These are phyloP conservation scores for Avena insularis DNA, from an alignment of 176 grass and related monocot genomes.

Conservation along the genomic window DNA sequence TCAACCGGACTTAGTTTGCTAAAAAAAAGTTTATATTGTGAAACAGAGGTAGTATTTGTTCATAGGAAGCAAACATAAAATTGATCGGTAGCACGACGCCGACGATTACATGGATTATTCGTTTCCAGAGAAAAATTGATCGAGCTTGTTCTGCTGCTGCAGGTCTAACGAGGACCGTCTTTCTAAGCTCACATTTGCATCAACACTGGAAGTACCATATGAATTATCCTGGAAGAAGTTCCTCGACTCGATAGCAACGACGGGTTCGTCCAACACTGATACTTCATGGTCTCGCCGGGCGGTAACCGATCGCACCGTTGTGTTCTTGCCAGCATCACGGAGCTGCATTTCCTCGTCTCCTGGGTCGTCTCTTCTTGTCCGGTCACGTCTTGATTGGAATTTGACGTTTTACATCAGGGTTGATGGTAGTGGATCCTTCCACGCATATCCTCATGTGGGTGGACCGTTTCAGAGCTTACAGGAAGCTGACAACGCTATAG, in stretches of 20 bases:
- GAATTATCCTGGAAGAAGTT: not conserved
- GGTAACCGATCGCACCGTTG: not conserved
- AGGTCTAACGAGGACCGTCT: not conserved
- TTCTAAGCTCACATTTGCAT: not conserved
- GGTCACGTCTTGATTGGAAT: not conserved
- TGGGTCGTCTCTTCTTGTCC: not conserved
- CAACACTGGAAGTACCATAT: not conserved
- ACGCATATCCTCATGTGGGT: not conserved
- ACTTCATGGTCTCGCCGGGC: not conserved
- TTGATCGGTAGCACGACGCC: not conserved
- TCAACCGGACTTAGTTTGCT: not conserved
- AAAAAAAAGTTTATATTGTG: no score
- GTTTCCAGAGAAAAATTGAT: not conserved
- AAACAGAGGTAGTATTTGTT: not conserved
- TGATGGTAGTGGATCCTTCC: not conserved
- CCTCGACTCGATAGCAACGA: not conserved
- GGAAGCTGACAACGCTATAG: not conserved
- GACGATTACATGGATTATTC: not conserved
- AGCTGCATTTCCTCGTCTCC: not conserved
- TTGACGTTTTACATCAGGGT: not conserved
- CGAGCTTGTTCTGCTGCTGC: not conserved
- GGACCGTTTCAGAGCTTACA: not conserved
- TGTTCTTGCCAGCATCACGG: not conserved
- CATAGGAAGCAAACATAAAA: not conserved
- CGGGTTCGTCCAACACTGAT: not conserved